Evolutionary conservation across 495 filamentous ascomycete species (phyloP).

Genomic region (Penicillium salamii): DNA sequence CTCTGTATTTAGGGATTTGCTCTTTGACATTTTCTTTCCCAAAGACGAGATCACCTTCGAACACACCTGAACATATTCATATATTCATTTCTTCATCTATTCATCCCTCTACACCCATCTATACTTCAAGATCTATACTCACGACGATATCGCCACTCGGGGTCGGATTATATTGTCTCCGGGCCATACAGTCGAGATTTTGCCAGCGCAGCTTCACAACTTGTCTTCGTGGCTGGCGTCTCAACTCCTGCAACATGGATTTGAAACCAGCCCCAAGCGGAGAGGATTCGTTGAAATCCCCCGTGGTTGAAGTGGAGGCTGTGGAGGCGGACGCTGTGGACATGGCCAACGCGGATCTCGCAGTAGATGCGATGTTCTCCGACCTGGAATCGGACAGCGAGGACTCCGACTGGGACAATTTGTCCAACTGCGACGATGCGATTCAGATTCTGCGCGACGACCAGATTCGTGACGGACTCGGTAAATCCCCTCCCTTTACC

Average conservation of each 20-base stretch:
- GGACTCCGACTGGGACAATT: conserved; percentile 65
- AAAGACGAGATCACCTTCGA: no score
- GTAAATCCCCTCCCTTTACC: conserved; percentile 20
- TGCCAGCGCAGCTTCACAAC: conserved; percentile 26
- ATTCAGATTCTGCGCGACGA: conserved; percentile 63
- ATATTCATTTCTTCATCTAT: no score
- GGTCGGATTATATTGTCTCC: conserved; percentile 37
- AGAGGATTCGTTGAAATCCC: conserved; percentile 39
- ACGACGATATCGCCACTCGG: conserved; percentile 19
- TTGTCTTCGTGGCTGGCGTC: conserved; percentile 31
- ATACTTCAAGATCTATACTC: no score
- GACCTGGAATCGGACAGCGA: conserved; percentile 58
- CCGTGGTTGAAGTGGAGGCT: conserved; percentile 45
- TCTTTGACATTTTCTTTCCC: neutral
- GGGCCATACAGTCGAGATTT: conserved; percentile 32
- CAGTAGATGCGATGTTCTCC: conserved; percentile 29
- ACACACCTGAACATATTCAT: no score
- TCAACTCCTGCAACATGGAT: conserved; percentile 40
- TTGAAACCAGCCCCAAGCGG: conserved; percentile 39
- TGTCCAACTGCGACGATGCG: conserved; percentile 66
- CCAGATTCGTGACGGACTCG: conserved; percentile 56
- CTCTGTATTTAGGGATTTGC: neutral
- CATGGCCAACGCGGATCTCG: conserved; percentile 21
- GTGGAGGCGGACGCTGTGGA: conserved; percentile 33
- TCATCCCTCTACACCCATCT: no score